These are phyloP conservation scores for Albizia julibrissin DNA, from an alignment of 306 rosid genomes.

Conservation along the genomic window DNA sequence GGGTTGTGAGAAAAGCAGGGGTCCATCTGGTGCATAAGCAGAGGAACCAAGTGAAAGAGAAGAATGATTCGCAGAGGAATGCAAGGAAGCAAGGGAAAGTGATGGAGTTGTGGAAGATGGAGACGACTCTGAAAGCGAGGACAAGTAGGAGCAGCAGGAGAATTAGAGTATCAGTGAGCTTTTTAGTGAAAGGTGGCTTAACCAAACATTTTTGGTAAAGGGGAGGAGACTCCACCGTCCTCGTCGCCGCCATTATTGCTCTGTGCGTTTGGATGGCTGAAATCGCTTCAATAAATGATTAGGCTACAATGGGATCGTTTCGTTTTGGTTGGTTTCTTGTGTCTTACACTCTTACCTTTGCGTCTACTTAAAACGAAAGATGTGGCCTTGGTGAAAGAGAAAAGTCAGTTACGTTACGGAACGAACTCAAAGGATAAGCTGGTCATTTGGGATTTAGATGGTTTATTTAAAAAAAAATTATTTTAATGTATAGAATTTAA, in stretches of 20 bases:
- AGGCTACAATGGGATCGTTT: no score
- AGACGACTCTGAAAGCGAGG: background rate
- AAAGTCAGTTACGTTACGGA: no score
- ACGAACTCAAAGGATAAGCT: no score
- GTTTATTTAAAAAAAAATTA: no score
- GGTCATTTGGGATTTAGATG: no score
- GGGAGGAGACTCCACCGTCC: background rate
- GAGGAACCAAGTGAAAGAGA: background rate
- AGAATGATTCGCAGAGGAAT: background rate
- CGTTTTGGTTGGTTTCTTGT: no score
- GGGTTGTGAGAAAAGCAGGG: background rate
- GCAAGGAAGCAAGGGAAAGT: background rate
- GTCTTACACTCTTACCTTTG: background rate
- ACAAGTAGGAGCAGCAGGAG: background rate
- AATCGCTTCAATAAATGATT: no score
- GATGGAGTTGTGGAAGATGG: background rate
- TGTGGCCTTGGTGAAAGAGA: no score
- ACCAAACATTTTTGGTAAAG: slow-evolving; percentile 40
- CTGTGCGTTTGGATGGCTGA: background rate
- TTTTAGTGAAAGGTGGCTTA: slow-evolving; percentile 21
- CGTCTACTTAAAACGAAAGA: background rate
- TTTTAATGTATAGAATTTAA: no score
- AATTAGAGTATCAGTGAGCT: slow-evolving; percentile 28
- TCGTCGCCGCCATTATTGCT: slow-evolving; percentile 22
- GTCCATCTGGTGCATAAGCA: background rate